Conservation (phyloP, 163 green algal genomes). For the Smithsoniella earleae region DNA sequence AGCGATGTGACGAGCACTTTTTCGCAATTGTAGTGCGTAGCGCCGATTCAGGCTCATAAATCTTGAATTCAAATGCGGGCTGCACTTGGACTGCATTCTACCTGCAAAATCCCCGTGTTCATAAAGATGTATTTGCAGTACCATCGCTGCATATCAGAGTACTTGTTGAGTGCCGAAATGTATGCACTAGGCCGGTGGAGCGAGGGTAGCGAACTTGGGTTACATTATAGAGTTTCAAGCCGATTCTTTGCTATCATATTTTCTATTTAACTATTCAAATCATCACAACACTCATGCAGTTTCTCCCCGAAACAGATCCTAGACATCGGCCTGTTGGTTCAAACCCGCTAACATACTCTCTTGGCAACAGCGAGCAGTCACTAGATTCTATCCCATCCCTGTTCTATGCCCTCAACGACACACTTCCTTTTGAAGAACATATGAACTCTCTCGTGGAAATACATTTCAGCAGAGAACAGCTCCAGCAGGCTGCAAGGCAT, state of each 20-base stretch:
- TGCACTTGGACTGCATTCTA: too few relatives aligned
- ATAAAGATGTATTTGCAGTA: too few relatives aligned
- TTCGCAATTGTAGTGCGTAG: too few relatives aligned
- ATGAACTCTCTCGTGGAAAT: background rate
- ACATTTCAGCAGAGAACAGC: slow-evolving; percentile 4
- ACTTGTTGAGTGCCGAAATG: too few relatives aligned
- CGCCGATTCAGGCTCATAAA: too few relatives aligned
- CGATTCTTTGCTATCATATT: background rate
- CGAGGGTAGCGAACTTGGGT: too few relatives aligned
- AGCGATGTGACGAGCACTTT: too few relatives aligned
- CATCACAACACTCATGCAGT: slow-evolving; percentile 1
- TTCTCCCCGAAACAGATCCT: background rate
- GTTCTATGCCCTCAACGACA: background rate
- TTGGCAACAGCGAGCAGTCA: background rate
- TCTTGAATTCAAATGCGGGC: too few relatives aligned
- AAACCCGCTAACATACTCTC: background rate
- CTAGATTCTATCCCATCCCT: background rate
- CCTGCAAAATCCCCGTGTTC: too few relatives aligned
- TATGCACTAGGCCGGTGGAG: too few relatives aligned
- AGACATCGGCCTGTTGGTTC: background rate
- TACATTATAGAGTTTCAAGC: background rate
- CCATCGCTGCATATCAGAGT: too few relatives aligned
- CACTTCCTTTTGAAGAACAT: background rate
- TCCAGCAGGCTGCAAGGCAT: slow-evolving; percentile 20
- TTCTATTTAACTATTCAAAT: background rate